phyloP scores from a whole-genome alignment of 164 flowering plant species.

The Kingdonia uniflora region DNA sequence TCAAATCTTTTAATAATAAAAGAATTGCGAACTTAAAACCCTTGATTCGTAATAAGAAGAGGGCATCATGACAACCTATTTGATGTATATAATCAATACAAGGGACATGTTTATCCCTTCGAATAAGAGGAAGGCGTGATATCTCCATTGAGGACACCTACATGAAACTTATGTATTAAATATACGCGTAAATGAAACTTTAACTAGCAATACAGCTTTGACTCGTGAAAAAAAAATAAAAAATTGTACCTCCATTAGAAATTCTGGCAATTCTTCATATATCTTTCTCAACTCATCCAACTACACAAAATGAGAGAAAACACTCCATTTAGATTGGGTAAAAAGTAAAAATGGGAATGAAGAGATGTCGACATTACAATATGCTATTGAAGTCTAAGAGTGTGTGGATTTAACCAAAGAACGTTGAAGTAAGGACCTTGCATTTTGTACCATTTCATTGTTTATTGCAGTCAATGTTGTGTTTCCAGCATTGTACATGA shows the following conservation, averaged over 20 bases:
- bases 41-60: no score
- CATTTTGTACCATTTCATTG: no score
- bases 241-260: conserved; percentile 60
- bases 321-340: background rate
- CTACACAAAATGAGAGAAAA: conserved; percentile 21
- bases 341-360: background rate
- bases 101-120: conserved; percentile 36
- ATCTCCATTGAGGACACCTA: conserved; percentile 80
- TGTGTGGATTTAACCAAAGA: no score
- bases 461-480: no score
- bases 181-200: background rate
- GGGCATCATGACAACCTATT: conserved; percentile 46
- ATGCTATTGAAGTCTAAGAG: no score
- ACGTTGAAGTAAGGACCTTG: no score
- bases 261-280: conserved; percentile 86
- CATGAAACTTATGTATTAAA: conserved; percentile 7
- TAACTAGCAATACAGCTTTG: conserved; percentile 4
- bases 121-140: conserved; percentile 48
- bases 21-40: no score
- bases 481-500: no score
- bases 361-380: no score
- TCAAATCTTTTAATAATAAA: no score
- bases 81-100: conserved; percentile 74
- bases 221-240: conserved; percentile 2
- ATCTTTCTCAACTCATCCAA: conserved; percentile 89